Base-by-base conservation (phyloP, 228 moss, liverwort and hornwort species). In the Sphagnum magellanicum region DNA sequence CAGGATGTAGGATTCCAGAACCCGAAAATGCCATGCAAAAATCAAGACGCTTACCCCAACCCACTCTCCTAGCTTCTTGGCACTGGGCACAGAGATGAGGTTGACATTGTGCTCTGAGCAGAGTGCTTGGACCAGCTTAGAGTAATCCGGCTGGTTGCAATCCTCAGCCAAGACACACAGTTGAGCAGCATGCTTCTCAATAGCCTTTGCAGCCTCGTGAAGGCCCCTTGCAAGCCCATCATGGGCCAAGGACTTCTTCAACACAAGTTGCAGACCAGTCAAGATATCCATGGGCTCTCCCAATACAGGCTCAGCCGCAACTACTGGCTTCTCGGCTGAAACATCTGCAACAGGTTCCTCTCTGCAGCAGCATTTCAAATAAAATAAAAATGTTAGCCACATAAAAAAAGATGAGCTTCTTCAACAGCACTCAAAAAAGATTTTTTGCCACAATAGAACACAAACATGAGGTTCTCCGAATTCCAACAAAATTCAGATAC, bases 21-120 rank as follows among this genome's bases (percentile, higher is more conserved):
- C 32, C 32, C 32, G 32, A 32, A 32, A 32, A 32, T 32, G 32
- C 32, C 32, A 32, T 32, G 32, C 32, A 32, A 32, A 32, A 32
- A 32, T 32, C 32, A 32, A 32, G 32, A 55, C 50, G 58, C 69
- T 7, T 58, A 70, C 69, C 69, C 83, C 86, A 4, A 83, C 86
- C 86, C 86, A 86, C 79, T 86, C 80, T 12, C 86, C 83, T 0
- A 86, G 74, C 82, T 86, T 86, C 83, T 86, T 86, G 5, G 86
- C 86, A 16, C 79, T 80, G 12, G 86, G 82, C 0, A 86, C 85
- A 0, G 85, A 86, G 59, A 86, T 82, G 0, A 86, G 63, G 68
- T 73, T 77, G 16, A 77, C 77, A 8, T 73, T 77, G 15, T 77
- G 77, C 77, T 77, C 77, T 14, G 68, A 79, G 73, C 85, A 86